phyloP scores from a whole-genome alignment of 768 basidiomycete genomes.

The Auriscalpium vulgare region DNA sequence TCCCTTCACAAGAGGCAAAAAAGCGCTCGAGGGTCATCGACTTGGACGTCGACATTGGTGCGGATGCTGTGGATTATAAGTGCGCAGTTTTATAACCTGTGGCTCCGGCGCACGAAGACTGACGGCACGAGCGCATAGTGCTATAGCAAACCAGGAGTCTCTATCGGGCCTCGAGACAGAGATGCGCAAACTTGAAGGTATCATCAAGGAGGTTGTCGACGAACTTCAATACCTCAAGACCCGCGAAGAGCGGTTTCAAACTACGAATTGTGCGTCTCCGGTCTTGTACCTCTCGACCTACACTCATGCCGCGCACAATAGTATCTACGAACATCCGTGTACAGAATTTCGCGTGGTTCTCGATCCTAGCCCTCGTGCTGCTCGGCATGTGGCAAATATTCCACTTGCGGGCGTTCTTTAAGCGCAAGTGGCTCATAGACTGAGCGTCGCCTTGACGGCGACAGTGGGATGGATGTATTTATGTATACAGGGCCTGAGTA shows the following conservation, averaged over 20 bases:
- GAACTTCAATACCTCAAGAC: constrained; percentile 87
- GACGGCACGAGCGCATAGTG: constrained; percentile 38
- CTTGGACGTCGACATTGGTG: constrained; percentile 95
- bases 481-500: neutral
- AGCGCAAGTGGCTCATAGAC: constrained; percentile 90
- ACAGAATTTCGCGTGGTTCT: constrained; percentile 88
- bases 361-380: constrained; percentile 65
- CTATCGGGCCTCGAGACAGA: constrained; percentile 93
- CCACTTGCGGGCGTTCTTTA: constrained; percentile 93
- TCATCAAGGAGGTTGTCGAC: constrained; percentile 91
- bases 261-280: constrained; percentile 73
- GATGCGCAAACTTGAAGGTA: constrained; percentile 94
- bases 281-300: neutral
- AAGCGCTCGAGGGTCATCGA: constrained; percentile 68
- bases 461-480: neutral
- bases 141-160: constrained; percentile 97
- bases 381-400: constrained; percentile 93
- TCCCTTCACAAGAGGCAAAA: constrained; percentile 32
- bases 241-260: constrained; percentile 82
- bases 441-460: constrained; percentile 2
- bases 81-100: constrained; percentile 30
- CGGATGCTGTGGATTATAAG: constrained; percentile 99
- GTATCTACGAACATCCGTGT: constrained; percentile 90
- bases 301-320: constrained; percentile 22
- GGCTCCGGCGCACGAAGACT: neutral